Evolutionary conservation across 2,329 filamentous ascomycete species (phyloP).

Genomic region (Aspergillus sp.): DNA sequence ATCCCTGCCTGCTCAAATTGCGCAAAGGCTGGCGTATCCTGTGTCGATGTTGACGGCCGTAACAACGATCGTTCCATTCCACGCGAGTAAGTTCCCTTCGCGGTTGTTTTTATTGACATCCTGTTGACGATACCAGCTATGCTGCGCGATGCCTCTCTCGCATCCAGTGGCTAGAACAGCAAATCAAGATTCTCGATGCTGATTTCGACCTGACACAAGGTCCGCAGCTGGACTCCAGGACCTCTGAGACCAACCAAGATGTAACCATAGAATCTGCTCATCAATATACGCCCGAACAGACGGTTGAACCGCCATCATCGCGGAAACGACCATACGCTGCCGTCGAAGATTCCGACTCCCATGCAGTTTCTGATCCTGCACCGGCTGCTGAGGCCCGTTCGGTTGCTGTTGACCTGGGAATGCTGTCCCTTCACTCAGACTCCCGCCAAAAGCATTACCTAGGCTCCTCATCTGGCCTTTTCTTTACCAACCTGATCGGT

Average conservation of each 20-base stretch:
- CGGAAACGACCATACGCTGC: slow-evolving; percentile 19
- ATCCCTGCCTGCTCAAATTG: slow-evolving; percentile 41
- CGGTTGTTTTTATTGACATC: neutral
- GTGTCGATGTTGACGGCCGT: slow-evolving; percentile 40
- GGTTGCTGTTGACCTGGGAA: slow-evolving; percentile 37
- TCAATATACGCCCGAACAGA: neutral
- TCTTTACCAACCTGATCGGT: slow-evolving; percentile 33
- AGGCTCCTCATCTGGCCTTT: slow-evolving; percentile 38
- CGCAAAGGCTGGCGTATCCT: slow-evolving; percentile 34
- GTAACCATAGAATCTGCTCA: neutral
- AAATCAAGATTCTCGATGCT: slow-evolving; percentile 27
- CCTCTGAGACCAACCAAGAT: neutral
- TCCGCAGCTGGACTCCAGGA: slow-evolving; percentile 24
- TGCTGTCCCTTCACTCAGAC: slow-evolving; percentile 41
- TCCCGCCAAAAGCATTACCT: slow-evolving; percentile 40
- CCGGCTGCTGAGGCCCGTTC: slow-evolving; percentile 26
- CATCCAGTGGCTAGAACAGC: slow-evolving; percentile 37
- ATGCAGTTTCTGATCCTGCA: slow-evolving; percentile 4
- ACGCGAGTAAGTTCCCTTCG: slow-evolving; percentile 23
- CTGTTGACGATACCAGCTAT: slow-evolving; percentile 16
- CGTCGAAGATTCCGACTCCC: slow-evolving; percentile 15
- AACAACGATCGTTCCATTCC: slow-evolving; percentile 36
- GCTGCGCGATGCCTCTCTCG: slow-evolving; percentile 27
- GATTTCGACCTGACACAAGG: slow-evolving; percentile 31
- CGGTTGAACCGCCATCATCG: neutral